Evolutionary conservation across 208 protist genomes (phyloP), one percentile per base, ranked within the genome.

Genomic region (Acanthamoeba triangularis): DNA sequence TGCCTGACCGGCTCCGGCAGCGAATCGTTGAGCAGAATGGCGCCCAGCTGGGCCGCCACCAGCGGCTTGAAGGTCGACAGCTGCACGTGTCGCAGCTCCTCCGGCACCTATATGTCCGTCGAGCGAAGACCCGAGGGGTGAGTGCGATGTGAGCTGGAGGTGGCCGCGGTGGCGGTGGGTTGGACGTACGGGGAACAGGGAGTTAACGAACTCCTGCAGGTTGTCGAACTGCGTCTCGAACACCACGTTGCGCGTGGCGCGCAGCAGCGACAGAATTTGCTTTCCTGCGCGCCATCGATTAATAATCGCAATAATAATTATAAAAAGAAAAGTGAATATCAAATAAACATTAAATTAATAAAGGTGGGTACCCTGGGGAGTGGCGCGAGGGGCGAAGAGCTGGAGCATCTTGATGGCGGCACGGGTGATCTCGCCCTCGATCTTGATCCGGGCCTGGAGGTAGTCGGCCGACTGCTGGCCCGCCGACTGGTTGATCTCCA

Each of bases 141-240:
- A 69, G 63, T 10, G 25, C 11, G 20, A 37, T 11, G n/a, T 11
- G 63, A 14, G 33, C 8, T 20, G 28, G 63, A 0, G n/a, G 63
- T 37, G 63, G n/a, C 20, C 6, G 63, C 11, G n/a, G 10, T 69
- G 13, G 8, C n/a, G n/a, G n/a, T n/a, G n/a, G n/a, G n/a, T n/a
- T n/a, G 3, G 41, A n/a, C 74, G 74, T 49, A 82, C 78, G 30
- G 78, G 49, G 47, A 61, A 25, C 16, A 41, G 5, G 11, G 41
- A 7, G 47, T 87, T 87, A 47, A 87, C 33, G 23, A 87, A 87
- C n/a, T 93, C 59, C 41, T 74, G 61, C 33, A 93, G 5, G 59
- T 74, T 93, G 87, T 93, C 87, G 28, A 93, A 93, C 25, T 69
- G 18, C 13, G 87, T 76, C 59, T 93, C 87, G 37, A 93, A 93